Base-by-base conservation (phyloP, 2,329 filamentous ascomycete species). In the Neonectria punicea region DNA sequence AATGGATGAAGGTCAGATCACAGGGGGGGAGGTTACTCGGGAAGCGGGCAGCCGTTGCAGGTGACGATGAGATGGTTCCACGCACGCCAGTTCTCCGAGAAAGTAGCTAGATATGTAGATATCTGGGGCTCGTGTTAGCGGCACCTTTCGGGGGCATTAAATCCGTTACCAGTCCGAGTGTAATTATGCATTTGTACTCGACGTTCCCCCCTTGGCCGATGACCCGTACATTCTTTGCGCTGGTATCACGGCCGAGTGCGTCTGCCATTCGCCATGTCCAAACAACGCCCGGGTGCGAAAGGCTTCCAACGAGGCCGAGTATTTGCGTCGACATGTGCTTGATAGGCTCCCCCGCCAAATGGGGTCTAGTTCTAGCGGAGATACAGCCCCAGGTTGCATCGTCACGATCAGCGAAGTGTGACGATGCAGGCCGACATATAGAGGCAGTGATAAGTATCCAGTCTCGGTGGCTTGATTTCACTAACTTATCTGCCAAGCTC, bases 11-110 rank as follows among this genome's bases (percentile, higher is more conserved):
- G 20, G 51, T 32, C 41, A 47, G 41, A 58, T 51, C 49, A 49
- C 30, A 54, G 41, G 51, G 51, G 55, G 43, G 41, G 51, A 44
- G 55, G 43, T 49, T 11, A 28, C 28, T 30, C 54, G 50, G 51
- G 43, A 47, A 53, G 55, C 55, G 61, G 55, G 56, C 44, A 53
- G 55, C 50, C 36, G 51, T 59, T 56, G 61, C 61, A 64, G 61
- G 61, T 64, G 55, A 64, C 56, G 61, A 64, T 64, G 60, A 43
- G 53, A 64, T 64, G 61, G 61, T 56, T 49, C 61, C 61, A 64
- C 61, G 43, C 58, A 46, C 47, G 50, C 50, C 25, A 25, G 25
- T 25, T 25, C 25, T 25, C 25, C 25, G 25, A 25, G 25, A 25
- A 25, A 25, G 25, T 25, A 25, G 25, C 25, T 25, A 25, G 25